Evolutionary conservation across 495 filamentous ascomycete species (phyloP), one percentile per base, ranked within the genome.

Genomic region (Aspergillus haitiensis): DNA sequence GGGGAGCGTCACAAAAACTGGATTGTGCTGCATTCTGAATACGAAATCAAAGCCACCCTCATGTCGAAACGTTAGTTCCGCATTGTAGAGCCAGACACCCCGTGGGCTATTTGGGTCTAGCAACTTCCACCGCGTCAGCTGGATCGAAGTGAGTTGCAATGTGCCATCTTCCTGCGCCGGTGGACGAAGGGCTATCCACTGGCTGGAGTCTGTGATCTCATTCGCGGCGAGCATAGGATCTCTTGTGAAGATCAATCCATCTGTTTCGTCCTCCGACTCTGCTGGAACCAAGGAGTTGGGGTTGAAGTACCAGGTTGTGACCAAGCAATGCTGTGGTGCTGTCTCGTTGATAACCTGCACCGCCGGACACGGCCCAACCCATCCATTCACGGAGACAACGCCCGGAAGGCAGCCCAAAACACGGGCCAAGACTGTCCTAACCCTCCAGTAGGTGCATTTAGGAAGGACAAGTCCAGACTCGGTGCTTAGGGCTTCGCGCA

Each of bases 311-410:
- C 21, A 31, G 32, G 47, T 31, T 8, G 47, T 50, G 47, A 50
- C 47, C 47, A 50, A 2, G 16, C 47, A 50, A 32, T 50, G 47
- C 16, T 32, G 47, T 50, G 47, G 47, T 31, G 31, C 16, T 50
- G 47, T 40, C 37, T 40, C 37, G 9, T 40, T 40, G 2, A n/a
- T 40, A n/a, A 40, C n/a, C n/a, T n/a, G 37, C 37, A 40, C 37
- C 37, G 15, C 27, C 0, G 47, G 47, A 50, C 47, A 50, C 11
- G 47, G 47, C 18, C 47, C 47, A 1, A 31, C 31, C 47, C 47
- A 50, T 50, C 47, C 47, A 50, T 31, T 31, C 0, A 50, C 47
- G 7, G 15, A 50, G 0, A 32, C 31, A 9, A 31, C 18, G 7
- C 47, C 47, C 18, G 47, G 47, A 13, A 50, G 47, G 18, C 47